Percentiles rank a stretch among this genome's conserved stretches.
phyloP scores from a whole-genome alignment of 257 asterid species.

The Nyctanthes arbortristis region DNA sequence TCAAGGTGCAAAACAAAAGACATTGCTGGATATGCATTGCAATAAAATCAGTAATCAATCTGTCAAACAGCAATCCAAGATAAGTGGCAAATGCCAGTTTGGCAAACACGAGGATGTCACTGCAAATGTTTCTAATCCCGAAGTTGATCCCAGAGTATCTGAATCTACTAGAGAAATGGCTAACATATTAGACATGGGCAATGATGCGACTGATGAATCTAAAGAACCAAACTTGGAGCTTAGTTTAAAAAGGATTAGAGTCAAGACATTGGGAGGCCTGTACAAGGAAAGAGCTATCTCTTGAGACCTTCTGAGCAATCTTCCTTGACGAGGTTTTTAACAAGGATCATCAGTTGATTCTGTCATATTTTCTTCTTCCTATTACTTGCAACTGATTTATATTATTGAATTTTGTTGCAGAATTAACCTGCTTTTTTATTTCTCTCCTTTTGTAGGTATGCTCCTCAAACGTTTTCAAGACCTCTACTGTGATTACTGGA shows the following conservation, averaged over 20 bases:
- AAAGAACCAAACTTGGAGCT: conserved; percentile 50
- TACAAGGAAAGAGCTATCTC: conserved; percentile 51
- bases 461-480: conserved; percentile 48
- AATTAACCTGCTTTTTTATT: conserved; percentile 17
- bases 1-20: conserved; percentile 18
- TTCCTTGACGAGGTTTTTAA: conserved; percentile 78
- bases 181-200: conserved; percentile 35
- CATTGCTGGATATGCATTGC: conserved; percentile 23
- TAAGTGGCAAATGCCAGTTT: conserved; percentile 18
- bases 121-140: too few species aligned
- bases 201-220: conserved; percentile 32
- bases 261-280: conserved; percentile 40
- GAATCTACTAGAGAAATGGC: conserved; percentile 27
- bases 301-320: conserved; percentile 75
- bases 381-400: conserved; percentile 2
- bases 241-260: conserved; percentile 68
- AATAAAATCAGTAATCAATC: conserved; percentile 19
- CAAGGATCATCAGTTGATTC: not conserved
- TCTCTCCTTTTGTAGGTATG: conserved; percentile 54
- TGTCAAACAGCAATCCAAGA: conserved; percentile 18
- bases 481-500: conserved; percentile 49
- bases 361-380: not conserved
- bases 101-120: conserved; percentile 13
- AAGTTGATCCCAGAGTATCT: conserved; percentile 28
- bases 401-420: conserved; percentile 10